Evolutionary conservation across 176 grass and related monocot genomes (phyloP), one percentile per base, ranked within the genome.

Genomic region (Thalia dealbata): DNA sequence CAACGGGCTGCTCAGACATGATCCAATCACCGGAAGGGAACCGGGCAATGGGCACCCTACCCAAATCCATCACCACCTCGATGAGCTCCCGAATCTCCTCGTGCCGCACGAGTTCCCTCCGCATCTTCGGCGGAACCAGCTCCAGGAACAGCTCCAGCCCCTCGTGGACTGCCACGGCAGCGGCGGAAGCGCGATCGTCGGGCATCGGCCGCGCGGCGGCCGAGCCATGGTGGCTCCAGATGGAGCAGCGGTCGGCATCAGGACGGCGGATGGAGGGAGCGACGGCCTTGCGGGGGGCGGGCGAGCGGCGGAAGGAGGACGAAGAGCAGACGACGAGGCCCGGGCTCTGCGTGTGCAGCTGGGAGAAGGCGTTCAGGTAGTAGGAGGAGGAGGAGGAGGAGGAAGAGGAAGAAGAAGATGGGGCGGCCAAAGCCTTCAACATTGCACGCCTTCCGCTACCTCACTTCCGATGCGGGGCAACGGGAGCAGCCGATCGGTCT

Each of bases 31-130:
- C 93, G 0, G 93, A 86, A 0, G 93, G 93, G 83, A 97, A 97
- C 50, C 93, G 82, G 10, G 93, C 93, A 18, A 92, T 27, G 9
- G 93, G 93, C 52, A 74, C 76, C 64, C 93, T 83, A 2, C 93
- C 93, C 56, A 97, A 84, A 88, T 97, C 93, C 89, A 97, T 79
- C 68, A 97, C 87, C 60, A 97, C 85, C 87, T 97, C 93, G 54
- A 97, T 87, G 76, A 97, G 86, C 58, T 90, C 78, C 85, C 86
- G 78, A 60, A 91, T 68, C 76, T 97, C 82, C 27, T 65, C 76
- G 67, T 97, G 89, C 78, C 79, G 79, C 54, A 55, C 83, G 35
- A 97, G 73, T 73, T 85, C 89, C 58, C 86, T 72, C 73, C 89
- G 79, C 87, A 97, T 92, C 87, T 89, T 84, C 16, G 70, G 65